These are phyloP conservation scores for Solanum lycopersicoides DNA, from an alignment of 257 asterid species.

Conservation along the genomic window DNA sequence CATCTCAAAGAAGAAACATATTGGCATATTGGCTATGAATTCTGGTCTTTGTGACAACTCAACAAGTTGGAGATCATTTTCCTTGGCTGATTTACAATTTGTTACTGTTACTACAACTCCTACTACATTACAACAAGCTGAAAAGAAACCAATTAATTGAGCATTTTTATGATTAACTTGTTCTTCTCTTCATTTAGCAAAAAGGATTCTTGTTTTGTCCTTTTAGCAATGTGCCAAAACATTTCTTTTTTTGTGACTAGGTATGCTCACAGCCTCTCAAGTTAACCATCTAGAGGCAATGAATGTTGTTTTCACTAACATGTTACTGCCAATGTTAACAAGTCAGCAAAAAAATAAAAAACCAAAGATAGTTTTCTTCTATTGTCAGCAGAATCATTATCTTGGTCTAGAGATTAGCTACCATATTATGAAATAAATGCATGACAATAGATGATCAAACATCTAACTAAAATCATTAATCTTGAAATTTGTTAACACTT, in stretches of 20 bases:
- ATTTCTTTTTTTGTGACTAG: background rate
- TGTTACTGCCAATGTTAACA: background rate
- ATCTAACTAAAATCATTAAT: background rate
- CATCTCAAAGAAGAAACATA: slow-evolving; percentile 12
- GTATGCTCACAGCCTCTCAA: background rate
- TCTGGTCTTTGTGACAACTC: background rate
- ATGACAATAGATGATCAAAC: background rate
- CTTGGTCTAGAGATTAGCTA: background rate
- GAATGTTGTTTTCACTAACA: background rate
- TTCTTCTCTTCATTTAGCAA: background rate
- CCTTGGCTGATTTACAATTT: slow-evolving; percentile 53
- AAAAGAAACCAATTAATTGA: slow-evolving; percentile 3
- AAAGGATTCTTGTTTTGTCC: background rate
- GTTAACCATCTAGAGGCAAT: background rate
- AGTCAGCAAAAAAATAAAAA: background rate
- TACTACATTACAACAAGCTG: background rate
- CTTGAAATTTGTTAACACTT: background rate
- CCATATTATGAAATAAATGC: background rate
- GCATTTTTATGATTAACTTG: background rate
- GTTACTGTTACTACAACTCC: background rate
- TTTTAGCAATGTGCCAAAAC: background rate
- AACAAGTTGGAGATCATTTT: slow-evolving; percentile 43
- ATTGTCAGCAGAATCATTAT: background rate
- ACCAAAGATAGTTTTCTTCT: background rate
- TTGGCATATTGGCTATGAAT: background rate